These are phyloP conservation scores for Globomyces sp. DNA, from an alignment of 371 early-diverging fungal genomes.

Conservation along the genomic window DNA sequence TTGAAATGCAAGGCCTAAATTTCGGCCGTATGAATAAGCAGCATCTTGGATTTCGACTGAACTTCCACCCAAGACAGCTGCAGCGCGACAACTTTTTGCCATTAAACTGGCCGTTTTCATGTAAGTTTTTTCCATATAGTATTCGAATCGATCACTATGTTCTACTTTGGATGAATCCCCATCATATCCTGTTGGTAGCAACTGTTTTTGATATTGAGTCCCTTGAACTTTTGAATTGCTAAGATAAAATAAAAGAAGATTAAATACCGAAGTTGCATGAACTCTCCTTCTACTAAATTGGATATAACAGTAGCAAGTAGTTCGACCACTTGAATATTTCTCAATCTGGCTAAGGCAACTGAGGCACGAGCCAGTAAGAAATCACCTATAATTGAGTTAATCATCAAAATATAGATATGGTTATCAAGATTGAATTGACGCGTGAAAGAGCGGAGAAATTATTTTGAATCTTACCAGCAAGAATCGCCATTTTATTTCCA, in stretches of 20 bases:
- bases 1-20: constrained; percentile 93
- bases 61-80: constrained; percentile 82
- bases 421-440: no score
- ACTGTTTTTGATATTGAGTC: background rate
- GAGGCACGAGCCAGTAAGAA: constrained; percentile 92
- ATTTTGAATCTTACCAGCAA: constrained; percentile 55
- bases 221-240: constrained; percentile 10
- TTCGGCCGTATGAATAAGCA: constrained; percentile 80
- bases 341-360: constrained; percentile 79
- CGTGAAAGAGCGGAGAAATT: no score
- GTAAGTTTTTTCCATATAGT: constrained; percentile 92
- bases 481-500: constrained; percentile 96
- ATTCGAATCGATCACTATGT: constrained; percentile 60
- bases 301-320: constrained; percentile 90
- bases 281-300: constrained; percentile 93
- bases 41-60: constrained; percentile 67
- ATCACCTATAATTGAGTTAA: constrained; percentile 53
- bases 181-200: constrained; percentile 10
- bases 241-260: constrained; percentile 25
- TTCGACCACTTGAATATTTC: constrained; percentile 88
- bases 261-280: constrained; percentile 86
- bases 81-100: constrained; percentile 87
- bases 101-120: constrained; percentile 94
- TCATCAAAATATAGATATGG: no score
- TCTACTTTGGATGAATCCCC: background rate